phyloP scores from a whole-genome alignment of 2,329 filamentous ascomycete genomes.

The Calonectria hawksworthii region DNA sequence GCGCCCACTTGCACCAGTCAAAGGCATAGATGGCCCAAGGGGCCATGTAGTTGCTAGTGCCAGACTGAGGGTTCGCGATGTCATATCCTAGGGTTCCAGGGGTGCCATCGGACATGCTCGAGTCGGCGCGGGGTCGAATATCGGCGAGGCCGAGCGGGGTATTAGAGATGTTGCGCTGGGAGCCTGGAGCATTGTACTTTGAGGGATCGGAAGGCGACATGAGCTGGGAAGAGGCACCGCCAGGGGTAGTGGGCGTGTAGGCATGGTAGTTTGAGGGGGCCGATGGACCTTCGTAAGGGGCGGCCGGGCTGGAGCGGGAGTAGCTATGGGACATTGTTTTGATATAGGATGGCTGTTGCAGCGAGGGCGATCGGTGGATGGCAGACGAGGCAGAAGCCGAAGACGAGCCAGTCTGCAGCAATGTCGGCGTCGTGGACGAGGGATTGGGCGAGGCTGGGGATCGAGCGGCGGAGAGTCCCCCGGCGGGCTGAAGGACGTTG shows the following conservation, averaged over 20 bases:
- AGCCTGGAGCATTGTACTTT: constrained; percentile 70
- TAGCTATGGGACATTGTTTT: constrained; percentile 77
- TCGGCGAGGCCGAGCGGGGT: constrained; percentile 93
- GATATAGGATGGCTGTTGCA: constrained; percentile 69
- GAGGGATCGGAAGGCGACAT: constrained; percentile 66
- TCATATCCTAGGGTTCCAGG: constrained; percentile 76
- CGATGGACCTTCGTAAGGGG: constrained; percentile 67
- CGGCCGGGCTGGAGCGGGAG: constrained; percentile 86
- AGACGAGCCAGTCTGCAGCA: constrained; percentile 51
- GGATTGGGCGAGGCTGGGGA: constrained; percentile 58
- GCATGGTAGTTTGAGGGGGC: constrained; percentile 65
- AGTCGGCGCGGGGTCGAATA: constrained; percentile 89
- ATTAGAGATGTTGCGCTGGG: constrained; percentile 78
- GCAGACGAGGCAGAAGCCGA: constrained; percentile 44
- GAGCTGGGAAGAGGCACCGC: constrained; percentile 72
- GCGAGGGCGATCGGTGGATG: constrained; percentile 57
- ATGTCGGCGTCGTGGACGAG: constrained; percentile 51
- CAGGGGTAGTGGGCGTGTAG: constrained; percentile 76
- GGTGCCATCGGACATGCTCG: constrained; percentile 80
- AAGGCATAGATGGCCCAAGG: constrained; percentile 97
- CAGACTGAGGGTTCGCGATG: constrained; percentile 72
- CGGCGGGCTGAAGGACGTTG: constrained; percentile 72
- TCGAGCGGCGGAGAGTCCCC: constrained; percentile 52
- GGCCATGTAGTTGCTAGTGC: constrained; percentile 93
- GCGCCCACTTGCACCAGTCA: constrained; percentile 99